Percentiles rank a stretch among this genome's conserved stretches.
phyloP scores from a whole-genome alignment of 2,329 filamentous ascomycete genomes.

The Nemania abortiva region DNA sequence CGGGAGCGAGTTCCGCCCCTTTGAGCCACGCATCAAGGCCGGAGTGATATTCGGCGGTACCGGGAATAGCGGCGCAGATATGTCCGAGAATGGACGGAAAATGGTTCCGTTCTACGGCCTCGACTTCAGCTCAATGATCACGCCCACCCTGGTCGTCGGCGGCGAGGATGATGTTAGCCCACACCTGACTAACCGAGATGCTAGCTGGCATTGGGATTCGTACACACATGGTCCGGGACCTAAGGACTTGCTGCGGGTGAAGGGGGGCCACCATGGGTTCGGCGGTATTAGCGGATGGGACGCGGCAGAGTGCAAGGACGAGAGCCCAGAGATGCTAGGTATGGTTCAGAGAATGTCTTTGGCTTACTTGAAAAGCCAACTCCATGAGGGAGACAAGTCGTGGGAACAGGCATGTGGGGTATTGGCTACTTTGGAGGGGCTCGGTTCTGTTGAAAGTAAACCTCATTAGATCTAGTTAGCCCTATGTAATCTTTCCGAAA shows the following conservation, averaged over 20 bases:
- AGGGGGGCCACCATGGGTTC: constrained; percentile 52
- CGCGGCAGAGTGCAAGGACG: constrained; percentile 52
- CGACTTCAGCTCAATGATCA: constrained; percentile 53
- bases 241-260: constrained; percentile 53
- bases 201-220: constrained; percentile 56
- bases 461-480: not conserved
- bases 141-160: constrained; percentile 54
- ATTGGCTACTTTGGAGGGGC: constrained; percentile 42
- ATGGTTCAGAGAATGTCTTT: constrained; percentile 54
- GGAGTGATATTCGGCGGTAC: constrained; percentile 53
- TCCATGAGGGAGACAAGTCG: constrained; percentile 52
- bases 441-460: constrained; percentile 52
- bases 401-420: constrained; percentile 51
- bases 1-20: constrained; percentile 33
- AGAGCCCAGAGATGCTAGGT: constrained; percentile 52
- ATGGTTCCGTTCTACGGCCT: constrained; percentile 52
- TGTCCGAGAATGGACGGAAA: constrained; percentile 48
- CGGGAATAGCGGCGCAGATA: constrained; percentile 49
- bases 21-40: constrained; percentile 54
- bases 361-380: constrained; percentile 54
- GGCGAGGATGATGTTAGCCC: constrained; percentile 55
- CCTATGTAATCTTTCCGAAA: not conserved
- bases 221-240: constrained; percentile 51
- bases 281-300: constrained; percentile 57
- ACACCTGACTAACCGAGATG: constrained; percentile 51